These are phyloP conservation scores for Venturia oleaginea DNA, from an alignment of 2,329 filamentous ascomycete genomes.

Conservation along the genomic window DNA sequence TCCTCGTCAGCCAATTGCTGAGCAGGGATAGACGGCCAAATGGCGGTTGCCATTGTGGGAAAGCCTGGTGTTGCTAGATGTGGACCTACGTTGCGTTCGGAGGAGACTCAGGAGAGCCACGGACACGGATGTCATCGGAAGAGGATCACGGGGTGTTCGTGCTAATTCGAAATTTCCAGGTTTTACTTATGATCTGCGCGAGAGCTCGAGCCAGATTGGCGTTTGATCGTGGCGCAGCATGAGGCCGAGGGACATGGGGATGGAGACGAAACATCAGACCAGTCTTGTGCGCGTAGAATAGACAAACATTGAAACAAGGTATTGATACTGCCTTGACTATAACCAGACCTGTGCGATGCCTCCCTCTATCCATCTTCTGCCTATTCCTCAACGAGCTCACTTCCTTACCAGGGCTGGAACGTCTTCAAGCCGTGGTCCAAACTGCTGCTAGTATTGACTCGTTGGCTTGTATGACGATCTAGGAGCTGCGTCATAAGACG, in stretches of 20 bases:
- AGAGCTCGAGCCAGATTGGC: not conserved
- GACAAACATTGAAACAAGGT: not conserved
- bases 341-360: not conserved
- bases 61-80: not conserved
- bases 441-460: not conserved
- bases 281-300: not conserved
- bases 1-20: constrained; percentile 44
- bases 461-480: not conserved
- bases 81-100: not conserved
- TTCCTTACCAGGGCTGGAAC: not conserved
- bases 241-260: not conserved
- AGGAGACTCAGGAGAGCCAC: not conserved
- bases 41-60: constrained; percentile 47
- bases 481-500: not conserved
- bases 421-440: no score
- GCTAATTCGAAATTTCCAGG: not conserved
- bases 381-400: not conserved
- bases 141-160: not conserved
- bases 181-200: constrained; percentile 3
- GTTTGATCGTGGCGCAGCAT: not conserved
- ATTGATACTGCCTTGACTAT: not conserved
- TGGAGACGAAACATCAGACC: not conserved
- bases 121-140: not conserved
- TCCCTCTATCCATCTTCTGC: not conserved
- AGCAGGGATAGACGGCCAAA: constrained; percentile 49